These are phyloP conservation scores for Metschnikowia chrysomelidarum DNA, from an alignment of 805 yeast genomes.

Conservation along the genomic window DNA sequence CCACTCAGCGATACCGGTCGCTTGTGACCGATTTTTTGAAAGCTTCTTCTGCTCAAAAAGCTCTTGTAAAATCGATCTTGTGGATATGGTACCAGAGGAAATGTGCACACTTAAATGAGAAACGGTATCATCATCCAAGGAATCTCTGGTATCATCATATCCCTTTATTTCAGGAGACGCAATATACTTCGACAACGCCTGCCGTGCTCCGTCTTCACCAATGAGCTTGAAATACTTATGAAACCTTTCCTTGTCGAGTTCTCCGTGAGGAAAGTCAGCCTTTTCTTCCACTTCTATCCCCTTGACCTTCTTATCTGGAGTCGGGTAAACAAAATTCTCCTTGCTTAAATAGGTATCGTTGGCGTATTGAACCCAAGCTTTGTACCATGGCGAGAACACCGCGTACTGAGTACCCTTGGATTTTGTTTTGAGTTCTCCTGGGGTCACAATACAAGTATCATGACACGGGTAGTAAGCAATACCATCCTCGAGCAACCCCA, in stretches of 20 bases:
- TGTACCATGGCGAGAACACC: conserved; percentile 46
- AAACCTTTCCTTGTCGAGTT: conserved; percentile 20
- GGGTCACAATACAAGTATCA: conserved; percentile 43
- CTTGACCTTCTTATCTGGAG: conserved; percentile 15
- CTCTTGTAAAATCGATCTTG: conserved; percentile 36
- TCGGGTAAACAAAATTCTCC: conserved; percentile 14
- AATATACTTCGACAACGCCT: conserved; percentile 20
- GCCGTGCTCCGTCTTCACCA: conserved; percentile 36
- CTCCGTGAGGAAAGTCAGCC: conserved; percentile 15
- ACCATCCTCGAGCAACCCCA: conserved; percentile 16
- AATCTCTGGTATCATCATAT: conserved; percentile 34
- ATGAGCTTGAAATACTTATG: conserved; percentile 24
- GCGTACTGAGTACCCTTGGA: conserved; percentile 38
- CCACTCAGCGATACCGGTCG: conserved; percentile 41
- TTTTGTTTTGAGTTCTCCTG: conserved; percentile 34
- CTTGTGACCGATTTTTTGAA: conserved; percentile 24
- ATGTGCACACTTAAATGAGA: conserved; percentile 48
- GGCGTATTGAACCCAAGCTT: conserved; percentile 34
- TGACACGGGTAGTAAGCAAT: conserved; percentile 30
- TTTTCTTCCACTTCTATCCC: conserved; percentile 12
- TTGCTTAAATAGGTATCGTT: conserved; percentile 18
- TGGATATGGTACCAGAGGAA: conserved; percentile 46
- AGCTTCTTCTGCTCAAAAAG: conserved; percentile 26
- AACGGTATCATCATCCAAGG: conserved; percentile 27
- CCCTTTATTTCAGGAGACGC: conserved; percentile 23